These are phyloP conservation scores for Yamadazyma membranifaciens DNA, from an alignment of 1,139 yeast species.

Conservation along the genomic window DNA sequence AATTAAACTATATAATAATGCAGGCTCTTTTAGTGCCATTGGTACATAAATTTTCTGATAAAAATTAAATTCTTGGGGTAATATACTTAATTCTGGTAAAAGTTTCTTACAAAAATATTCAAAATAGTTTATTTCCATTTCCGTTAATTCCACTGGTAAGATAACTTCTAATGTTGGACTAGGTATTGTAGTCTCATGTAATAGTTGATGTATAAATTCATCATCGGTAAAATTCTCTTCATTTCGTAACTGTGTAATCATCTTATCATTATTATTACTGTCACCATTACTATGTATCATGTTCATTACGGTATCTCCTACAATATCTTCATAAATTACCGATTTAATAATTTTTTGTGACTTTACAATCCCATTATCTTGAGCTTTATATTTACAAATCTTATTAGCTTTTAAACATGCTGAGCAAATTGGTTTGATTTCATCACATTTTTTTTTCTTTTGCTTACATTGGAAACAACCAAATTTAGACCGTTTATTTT, in stretches of 20 bases:
- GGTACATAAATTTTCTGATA: constrained; percentile 31
- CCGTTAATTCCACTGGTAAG: constrained; percentile 13
- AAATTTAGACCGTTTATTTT: constrained; percentile 8
- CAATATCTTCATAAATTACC: not conserved
- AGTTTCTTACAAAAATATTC: constrained; percentile 28
- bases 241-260: not conserved
- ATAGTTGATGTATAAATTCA: not conserved
- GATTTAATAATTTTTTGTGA: not conserved
- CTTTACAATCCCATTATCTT: constrained; percentile 3
- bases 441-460: constrained; percentile 25
- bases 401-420: constrained; percentile 17
- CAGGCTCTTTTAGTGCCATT: constrained; percentile 26
- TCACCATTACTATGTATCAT: not conserved
- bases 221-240: not conserved
- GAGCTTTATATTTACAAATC: constrained; percentile 9
- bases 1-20: constrained; percentile 26
- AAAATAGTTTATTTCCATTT: constrained; percentile 24
- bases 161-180: constrained; percentile 6
- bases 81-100: constrained; percentile 26
- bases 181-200: not conserved
- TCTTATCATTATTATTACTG: not conserved
- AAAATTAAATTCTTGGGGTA: constrained; percentile 29
- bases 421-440: constrained; percentile 21
- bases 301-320: constrained; percentile 1
- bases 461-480: constrained; percentile 20